Percentiles rank a stretch among this genome's conserved stretches.
Evolutionary conservation across 2,329 filamentous ascomycete genomes (phyloP).

Genomic region (Botrytis fabae): DNA sequence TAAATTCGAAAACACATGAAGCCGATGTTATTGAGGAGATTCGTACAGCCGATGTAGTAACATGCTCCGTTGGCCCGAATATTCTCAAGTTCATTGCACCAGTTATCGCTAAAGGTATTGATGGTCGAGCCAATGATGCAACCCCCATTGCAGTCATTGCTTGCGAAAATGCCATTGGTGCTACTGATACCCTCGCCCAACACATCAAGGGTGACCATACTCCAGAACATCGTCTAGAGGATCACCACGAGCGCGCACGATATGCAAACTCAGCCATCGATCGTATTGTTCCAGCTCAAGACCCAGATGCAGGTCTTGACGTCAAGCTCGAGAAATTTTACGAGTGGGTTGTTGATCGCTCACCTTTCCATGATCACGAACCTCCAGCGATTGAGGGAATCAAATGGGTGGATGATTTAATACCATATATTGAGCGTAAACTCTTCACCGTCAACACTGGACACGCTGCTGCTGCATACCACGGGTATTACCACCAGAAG

Average conservation of each 20-base stretch:
- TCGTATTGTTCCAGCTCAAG: slow-evolving; percentile 93
- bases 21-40: slow-evolving; percentile 82
- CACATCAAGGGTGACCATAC: slow-evolving; percentile 80
- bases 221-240: slow-evolving; percentile 62
- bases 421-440: slow-evolving; percentile 98
- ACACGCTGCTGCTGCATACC: slow-evolving; percentile 94
- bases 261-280: slow-evolving; percentile 99
- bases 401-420: slow-evolving; percentile 88
- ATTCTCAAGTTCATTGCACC: slow-evolving; percentile 96
- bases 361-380: slow-evolving; percentile 72
- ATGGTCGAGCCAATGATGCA: slow-evolving; percentile 62
- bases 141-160: slow-evolving; percentile 88
- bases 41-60: slow-evolving; percentile 83
- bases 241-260: slow-evolving; percentile 72
- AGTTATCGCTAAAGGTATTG: slow-evolving; percentile 91
- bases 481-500: slow-evolving; percentile 84
- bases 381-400: slow-evolving; percentile 80
- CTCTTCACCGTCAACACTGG: slow-evolving; percentile 99
- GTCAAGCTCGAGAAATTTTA: slow-evolving; percentile 98
- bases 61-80: slow-evolving; percentile 94
- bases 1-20: slow-evolving; percentile 90
- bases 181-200: slow-evolving; percentile 81
- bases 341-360: slow-evolving; percentile 94
- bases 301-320: slow-evolving; percentile 74
- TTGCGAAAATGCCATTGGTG: slow-evolving; percentile 96